Evolutionary conservation across 352 stramenopile species (phyloP), one percentile per base, ranked within the genome.

Genomic region (Sclerospora graminicola): DNA sequence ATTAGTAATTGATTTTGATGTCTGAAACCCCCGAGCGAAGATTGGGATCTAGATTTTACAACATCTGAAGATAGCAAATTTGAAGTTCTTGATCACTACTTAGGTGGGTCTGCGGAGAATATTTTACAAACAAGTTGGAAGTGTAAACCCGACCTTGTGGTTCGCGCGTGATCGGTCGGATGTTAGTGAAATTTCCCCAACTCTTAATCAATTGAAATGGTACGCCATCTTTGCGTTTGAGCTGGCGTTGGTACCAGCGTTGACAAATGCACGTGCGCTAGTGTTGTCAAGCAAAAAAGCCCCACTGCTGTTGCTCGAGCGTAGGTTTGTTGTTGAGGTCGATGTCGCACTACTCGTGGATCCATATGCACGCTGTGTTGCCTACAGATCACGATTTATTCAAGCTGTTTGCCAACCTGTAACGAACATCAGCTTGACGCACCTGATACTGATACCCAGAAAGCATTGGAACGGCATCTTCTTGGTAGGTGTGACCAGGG

Each of bases 401-500:
- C 18, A 27, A 28, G 10, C 10, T 8, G 11, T 26, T 15, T 19
- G 15, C 33, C 23, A 39, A 40, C 19, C 18, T 11, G 9, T 27
- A 14, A 23, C 11, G 16, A 5, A 33, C 9, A 4, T 7, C 10
- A 29, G 3, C 10, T 15, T 40, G 24, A 24, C 40, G 45, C 48
- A 82, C 69, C 64, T 83, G 70, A 47, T 80, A 83, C 43, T 80
- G 70, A 51, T 80, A 83, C 2, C 70, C 70, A 8, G 70, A 78
- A 28, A 83, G 64, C 53, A 72, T 78, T 41, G 58, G 62, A 5
- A 66, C 44, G 16, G 52, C 52, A 49, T 79, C 67, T 51, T 83
- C 67, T 26, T 69, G 58, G 39, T 73, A 78, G 29, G 62, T 33
- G 14, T 64, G 51, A 24, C 47, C 36, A 19, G 53, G 18, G 3